Conservation (phyloP, 2,329 filamentous ascomycete species). For the Coniochaeta prunicola region DNA sequence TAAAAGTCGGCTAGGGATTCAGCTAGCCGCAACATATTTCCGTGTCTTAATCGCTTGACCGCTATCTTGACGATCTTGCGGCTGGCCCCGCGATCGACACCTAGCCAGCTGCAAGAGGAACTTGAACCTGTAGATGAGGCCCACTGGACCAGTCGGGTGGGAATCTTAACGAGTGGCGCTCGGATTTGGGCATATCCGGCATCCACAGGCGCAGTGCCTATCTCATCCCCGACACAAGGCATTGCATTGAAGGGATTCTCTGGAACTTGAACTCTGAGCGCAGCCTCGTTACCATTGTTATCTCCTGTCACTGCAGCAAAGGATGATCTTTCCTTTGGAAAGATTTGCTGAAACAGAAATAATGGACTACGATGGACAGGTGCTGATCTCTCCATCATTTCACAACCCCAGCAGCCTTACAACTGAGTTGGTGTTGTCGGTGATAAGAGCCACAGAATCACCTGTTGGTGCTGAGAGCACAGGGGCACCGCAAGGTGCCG, state of each 20-base stretch:
- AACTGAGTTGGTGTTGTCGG: neutral
- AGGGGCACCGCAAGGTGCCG: neutral
- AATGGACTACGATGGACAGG: too few relatives aligned
- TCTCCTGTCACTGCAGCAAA: too few relatives aligned
- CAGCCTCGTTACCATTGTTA: too few relatives aligned
- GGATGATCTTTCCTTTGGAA: too few relatives aligned
- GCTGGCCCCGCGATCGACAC: neutral
- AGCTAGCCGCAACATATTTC: neutral
- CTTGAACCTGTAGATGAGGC: neutral
- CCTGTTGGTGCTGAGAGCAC: neutral
- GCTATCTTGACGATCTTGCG: neutral
- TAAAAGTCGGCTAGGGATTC: neutral
- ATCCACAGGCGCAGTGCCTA: neutral
- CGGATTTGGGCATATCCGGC: neutral
- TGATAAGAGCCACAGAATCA: neutral
- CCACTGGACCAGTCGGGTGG: neutral
- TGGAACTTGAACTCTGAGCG: too few relatives aligned
- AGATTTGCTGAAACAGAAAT: too few relatives aligned
- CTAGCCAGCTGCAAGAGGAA: neutral
- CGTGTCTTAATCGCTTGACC: neutral
- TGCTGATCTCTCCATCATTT: too few relatives aligned
- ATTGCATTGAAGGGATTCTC: too few relatives aligned
- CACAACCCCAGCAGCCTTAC: neutral
- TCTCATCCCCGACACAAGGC: neutral
- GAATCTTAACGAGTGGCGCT: neutral